Evolutionary conservation across 2,329 filamentous ascomycete species (phyloP).

Genomic region (Botryotinia convoluta): DNA sequence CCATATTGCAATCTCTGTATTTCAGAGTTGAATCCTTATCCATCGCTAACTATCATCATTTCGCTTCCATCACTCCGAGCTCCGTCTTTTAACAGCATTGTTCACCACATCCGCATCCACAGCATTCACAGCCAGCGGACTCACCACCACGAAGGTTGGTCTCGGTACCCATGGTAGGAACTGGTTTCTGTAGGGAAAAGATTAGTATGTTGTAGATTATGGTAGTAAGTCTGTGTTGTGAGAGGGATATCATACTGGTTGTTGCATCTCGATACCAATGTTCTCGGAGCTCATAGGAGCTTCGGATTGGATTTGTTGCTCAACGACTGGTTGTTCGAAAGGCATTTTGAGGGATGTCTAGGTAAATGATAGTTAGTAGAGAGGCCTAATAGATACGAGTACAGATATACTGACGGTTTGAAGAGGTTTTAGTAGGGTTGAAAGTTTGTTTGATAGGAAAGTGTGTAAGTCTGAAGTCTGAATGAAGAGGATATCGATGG

Average conservation of each 20-base stretch:
- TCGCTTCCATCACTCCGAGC: not conserved
- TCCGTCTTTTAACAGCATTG: slow-evolving; percentile 20
- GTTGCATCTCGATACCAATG: slow-evolving; percentile 28
- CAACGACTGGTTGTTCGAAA: slow-evolving; percentile 29
- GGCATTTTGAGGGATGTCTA: slow-evolving; percentile 30
- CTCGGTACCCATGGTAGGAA: slow-evolving; percentile 20
- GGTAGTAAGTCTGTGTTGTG: not conserved
- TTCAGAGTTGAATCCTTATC: slow-evolving; percentile 9
- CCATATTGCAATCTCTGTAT: not conserved
- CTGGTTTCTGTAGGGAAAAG: slow-evolving; percentile 23
- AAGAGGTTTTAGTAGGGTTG: not conserved
- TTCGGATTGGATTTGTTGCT: slow-evolving; percentile 34
- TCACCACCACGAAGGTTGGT: slow-evolving; percentile 26
- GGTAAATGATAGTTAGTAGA: not conserved
- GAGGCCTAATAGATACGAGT: not conserved
- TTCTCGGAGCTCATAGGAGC: slow-evolving; percentile 33
- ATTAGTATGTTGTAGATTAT: slow-evolving; percentile 10
- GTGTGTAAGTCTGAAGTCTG: not conserved
- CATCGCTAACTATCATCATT: not conserved
- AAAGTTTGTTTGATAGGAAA: not conserved
- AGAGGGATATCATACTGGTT: slow-evolving; percentile 31
- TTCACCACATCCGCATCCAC: slow-evolving; percentile 25
- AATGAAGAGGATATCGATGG: not conserved
- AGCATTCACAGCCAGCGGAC: slow-evolving; percentile 20
- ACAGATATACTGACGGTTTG: not conserved